These are phyloP conservation scores for Thelephora ganbajun DNA, from an alignment of 768 basidiomycete species.

Conservation along the genomic window DNA sequence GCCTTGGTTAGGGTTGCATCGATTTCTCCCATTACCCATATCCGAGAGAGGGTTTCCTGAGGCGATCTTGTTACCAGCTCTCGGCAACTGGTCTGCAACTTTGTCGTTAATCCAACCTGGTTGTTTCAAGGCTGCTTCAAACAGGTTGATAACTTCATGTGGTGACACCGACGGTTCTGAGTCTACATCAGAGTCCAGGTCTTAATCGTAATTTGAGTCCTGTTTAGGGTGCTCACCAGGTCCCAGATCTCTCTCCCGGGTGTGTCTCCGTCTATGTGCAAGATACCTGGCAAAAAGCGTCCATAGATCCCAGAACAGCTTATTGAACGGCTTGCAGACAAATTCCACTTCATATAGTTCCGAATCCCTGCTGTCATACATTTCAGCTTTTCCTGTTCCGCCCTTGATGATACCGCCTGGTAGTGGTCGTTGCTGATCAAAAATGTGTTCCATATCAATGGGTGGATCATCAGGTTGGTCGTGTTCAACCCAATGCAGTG, in stretches of 20 bases:
- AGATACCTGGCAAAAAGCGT: neutral
- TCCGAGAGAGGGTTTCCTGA: no score
- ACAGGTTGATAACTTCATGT: neutral
- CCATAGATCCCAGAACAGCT: neutral
- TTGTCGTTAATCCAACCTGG: neutral
- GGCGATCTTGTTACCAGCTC: conserved; percentile 3
- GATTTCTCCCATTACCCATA: no score
- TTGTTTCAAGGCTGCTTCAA: neutral
- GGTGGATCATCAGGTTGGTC: neutral
- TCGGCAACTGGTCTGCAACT: neutral
- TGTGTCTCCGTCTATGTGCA: neutral
- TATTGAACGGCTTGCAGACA: neutral
- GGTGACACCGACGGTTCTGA: neutral
- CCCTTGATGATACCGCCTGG: neutral
- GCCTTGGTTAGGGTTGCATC: no score
- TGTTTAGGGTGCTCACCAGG: neutral
- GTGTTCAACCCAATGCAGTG: conserved; percentile 1
- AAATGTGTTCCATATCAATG: neutral
- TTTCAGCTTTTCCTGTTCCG: neutral
- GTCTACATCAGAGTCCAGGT: neutral
- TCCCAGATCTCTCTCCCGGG: neutral
- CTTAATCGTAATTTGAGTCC: neutral
- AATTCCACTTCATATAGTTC: neutral
- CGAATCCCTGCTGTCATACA: neutral
- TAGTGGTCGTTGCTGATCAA: neutral